Base-by-base conservation (phyloP, 805 yeast species). In the Candida wancherniae region DNA sequence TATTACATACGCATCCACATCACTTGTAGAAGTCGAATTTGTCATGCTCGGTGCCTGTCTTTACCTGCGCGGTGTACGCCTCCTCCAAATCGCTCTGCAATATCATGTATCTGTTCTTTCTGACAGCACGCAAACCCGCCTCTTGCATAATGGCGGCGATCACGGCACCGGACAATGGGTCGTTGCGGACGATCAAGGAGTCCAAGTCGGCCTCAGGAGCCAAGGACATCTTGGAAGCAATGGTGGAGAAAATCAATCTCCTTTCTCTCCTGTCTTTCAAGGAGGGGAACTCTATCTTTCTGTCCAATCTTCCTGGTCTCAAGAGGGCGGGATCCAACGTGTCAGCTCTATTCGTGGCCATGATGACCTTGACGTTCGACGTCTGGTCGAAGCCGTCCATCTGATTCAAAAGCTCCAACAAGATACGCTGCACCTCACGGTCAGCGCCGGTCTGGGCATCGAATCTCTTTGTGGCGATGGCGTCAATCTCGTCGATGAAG, bases 371-470 rank as follows among this genome's bases (percentile, higher is more conserved):
- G 31, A 92, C 98, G 42, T 87, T 88, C 5, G 95, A 77, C 2
- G 83, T 68, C 67, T 92, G 98, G 56, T 92, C 99, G 50, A 92
- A 92, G 29, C 99, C 99, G 63, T 92, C 99, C 99, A 92, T 92
- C 67, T 92, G 99, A 51, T 94, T 92, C 51, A 92, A 73, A 54
- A 92, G 71, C 67, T 92, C 99, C 55, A 92, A 80, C 60, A 92
- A 71, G 46, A 90, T 92, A 69, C 99, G 85, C 67, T 92, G 99
- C 33, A 92, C 98, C 67, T 92, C 99, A 63, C 98, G 80, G 65
- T 92, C 99, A 20, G 98, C 97, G 57, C 98, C 98, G 3, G 99
- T 92, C 69, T 92, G 98, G 15, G 98, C 99, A 63, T 92, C 98
- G 52, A 92, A 92, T 65, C 99, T 84, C 63, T 92, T 92, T 23